Base-by-base conservation (phyloP, 192 early-diverging fungal species). In the Backusella tarrabulga region DNA sequence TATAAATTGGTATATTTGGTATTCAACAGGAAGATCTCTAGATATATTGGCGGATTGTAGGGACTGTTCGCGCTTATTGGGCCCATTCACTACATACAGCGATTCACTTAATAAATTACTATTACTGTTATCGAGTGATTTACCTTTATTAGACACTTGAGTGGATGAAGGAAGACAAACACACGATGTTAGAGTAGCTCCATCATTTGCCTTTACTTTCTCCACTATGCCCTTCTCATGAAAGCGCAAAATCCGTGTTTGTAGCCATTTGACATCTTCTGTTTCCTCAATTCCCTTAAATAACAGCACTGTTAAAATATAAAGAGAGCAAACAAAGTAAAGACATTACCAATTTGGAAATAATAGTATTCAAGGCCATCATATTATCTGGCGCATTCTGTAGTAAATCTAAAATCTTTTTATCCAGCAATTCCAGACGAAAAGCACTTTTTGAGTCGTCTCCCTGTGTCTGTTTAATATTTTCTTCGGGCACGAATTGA, bases 21-120 rank as follows among this genome's bases (percentile, higher is more conserved):
- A 68, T n/a, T 68, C 67, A 36, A 68, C 36, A n/a, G 67, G 67
- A 35, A 68, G 67, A 17, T 68, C 67, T 68, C 67, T 29, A 9
- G 26, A 68, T 7, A n/a, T 35, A 29, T 36, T 12, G 4, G 35
- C 34, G 1, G n/a, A n/a, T 6, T 35, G 67, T 36, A 35, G 29
- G 34, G 17, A 0, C 8, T 68, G 17, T 0, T 35, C 19, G 1
- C 6, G 46, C 15, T 36, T 68, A 68, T 32, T 35, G 17, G 26
- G 29, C n/a, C 8, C 9, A 63, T 63, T 29, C 12, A 9, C 56
- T 63, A 29, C 12, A 29, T 29, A 11, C 21, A 14, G 2, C 29
- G 21, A 29, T 32, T 29, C 17, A 6, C 8, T 35, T 68, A n/a
- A 35, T 68, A 68, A 2, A n/a, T 35, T 67, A 29, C 12, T 14